Base-by-base conservation (phyloP, 768 basidiomycete species). In the Leccinum rimulosum region DNA sequence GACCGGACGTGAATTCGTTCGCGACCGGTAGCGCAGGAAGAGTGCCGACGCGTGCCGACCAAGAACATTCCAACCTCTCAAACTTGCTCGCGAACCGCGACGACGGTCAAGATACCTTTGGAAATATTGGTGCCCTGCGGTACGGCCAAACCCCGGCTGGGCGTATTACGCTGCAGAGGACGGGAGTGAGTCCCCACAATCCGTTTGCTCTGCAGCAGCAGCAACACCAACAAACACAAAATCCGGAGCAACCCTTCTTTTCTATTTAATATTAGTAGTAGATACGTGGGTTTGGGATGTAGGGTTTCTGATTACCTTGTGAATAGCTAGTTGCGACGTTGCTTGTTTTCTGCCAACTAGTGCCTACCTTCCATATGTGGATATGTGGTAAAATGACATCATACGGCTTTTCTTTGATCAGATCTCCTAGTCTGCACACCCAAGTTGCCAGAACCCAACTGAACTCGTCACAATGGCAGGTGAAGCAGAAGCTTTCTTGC, bases 41-140 rank as follows among this genome's bases (percentile, higher is more conserved):
- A 55, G 70, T 61, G 35, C 70, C 70, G 38, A 76, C 75, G 25
- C 78, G 78, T 50, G 77, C 81, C 51, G 92, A 96, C 71, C 85
- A 90, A 61, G 83, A 85, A 58, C 82, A 93, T 68, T 70, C 84
- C 14, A 82, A 87, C 38, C 82, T 99, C 55, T 95, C 95, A 3
- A 78, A 73, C 55, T 74, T 98, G 65, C 86, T 98, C 62, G 95
- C 92, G 6, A 92, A 91, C 68, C 81, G 88, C 53, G 95, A 97
- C 57, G 94, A 92, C 65, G 96, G 97, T 1, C 79, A 90, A 70
- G 97, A 99, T 75, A 96, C 96, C 55, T 98, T 98, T 69, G 96
- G 96, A 53, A 99, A 98, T 71, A 66, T 85, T 33, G 96, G 96
- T 19, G 61, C 78, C 54, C 70, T 96, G 61, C 83, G 95, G 80